Evolutionary conservation across 2,329 filamentous ascomycete genomes (phyloP), one percentile per base, ranked within the genome.

Genomic region (Bisporella sp.): DNA sequence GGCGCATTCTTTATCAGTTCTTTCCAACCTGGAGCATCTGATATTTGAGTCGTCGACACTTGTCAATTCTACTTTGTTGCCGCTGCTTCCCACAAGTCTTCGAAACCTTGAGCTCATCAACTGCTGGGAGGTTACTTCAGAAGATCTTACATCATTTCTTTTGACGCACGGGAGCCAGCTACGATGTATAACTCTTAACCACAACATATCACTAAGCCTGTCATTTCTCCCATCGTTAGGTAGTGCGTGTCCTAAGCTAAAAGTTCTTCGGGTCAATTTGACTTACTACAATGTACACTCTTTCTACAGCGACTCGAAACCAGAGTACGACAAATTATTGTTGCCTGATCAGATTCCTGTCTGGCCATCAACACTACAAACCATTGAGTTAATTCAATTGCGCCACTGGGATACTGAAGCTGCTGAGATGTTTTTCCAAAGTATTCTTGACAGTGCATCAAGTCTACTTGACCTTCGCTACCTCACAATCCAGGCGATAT

Each of bases 201-300:
- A 95, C 67, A 95, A 95, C 60, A 83, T 88, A 54, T 82, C 84
- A 2, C 73, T 96, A 39, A 85, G 83, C 59, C 69, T 96, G 40
- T 80, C 77, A 0, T 96, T 96, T 60, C 73, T 93, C 5, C 77
- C 81, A 0, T 67, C 76, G 30, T 69, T 97, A 43, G 81, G 78
- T 13, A 66, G 70, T 4, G 75, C 78, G 1, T 96, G 90, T 62
- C 88, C 89, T 0, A 73, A 75, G 4, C 73, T 97, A 5, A 74
- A 84, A 60, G 75, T 79, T 29, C 72, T 97, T 39, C 79, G 77
- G 45, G 84, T 95, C 75, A 88, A 95, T 58, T 71, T 95, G 47
- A 84, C 81, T 11, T 93, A 90, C 62, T 91, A 82, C 67, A 85
- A 84, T 56, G 78, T 82, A 40, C 81, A 88, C 52, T 73, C 77